These are phyloP conservation scores for Lachancea mirantina DNA, from an alignment of 805 yeast species.

Conservation along the genomic window DNA sequence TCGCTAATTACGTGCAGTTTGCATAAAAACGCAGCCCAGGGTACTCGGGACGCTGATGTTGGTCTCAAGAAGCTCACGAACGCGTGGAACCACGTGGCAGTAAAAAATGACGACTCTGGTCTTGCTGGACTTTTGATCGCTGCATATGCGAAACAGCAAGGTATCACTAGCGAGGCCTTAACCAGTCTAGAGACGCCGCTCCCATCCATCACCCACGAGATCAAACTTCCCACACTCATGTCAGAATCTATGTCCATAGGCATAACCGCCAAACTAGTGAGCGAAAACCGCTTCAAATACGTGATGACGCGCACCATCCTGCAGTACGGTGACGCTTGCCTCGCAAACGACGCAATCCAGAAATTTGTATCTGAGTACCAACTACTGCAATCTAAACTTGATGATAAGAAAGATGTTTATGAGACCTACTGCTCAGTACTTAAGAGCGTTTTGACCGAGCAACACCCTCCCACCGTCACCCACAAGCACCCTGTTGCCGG, in stretches of 20 bases:
- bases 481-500: conserved; percentile 5
- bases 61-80: conserved; percentile 17
- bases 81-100: conserved; percentile 18
- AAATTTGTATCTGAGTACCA: conserved; percentile 14
- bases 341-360: conserved; percentile 6
- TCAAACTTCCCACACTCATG: conserved; percentile 11
- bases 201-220: conserved; percentile 10
- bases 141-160: conserved; percentile 16
- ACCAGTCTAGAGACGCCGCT: conserved; percentile 7
- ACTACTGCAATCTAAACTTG: conserved; percentile 6
- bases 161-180: conserved; percentile 4
- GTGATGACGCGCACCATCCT: conserved; percentile 17
- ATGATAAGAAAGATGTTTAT: conserved; percentile 7
- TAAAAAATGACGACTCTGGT: conserved; percentile 19
- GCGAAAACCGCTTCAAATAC: conserved; percentile 17
- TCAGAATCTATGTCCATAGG: conserved; percentile 7
- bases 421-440: conserved; percentile 6
- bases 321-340: conserved; percentile 13
- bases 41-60: conserved; percentile 13
- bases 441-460: conserved; percentile 4
- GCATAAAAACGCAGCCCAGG: conserved; percentile 18
- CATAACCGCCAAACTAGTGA: conserved; percentile 10
- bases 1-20: conserved; percentile 24
- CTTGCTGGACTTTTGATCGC: conserved; percentile 17
- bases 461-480: conserved; percentile 1